Base-by-base conservation (phyloP, 1,139 yeast genomes). In the Pneumocystis canis region DNA sequence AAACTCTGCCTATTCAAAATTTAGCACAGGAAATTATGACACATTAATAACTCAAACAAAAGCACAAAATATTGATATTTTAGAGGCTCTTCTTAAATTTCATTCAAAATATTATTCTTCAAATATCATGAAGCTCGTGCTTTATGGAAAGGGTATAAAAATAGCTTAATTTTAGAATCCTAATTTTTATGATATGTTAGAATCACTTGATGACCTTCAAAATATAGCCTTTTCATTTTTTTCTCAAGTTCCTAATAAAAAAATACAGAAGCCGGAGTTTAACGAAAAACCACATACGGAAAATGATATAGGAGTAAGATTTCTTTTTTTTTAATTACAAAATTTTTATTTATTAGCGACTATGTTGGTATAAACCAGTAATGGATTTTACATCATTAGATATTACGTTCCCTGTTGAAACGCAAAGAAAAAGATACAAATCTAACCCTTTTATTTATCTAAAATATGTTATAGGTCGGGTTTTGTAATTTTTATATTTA, bases 61-160 rank as follows among this genome's bases (percentile, higher is more conserved):
- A 14, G 66, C 71, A 7, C 68, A 76, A 30, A 84, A 83, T 20
- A 65, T 80, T 37, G 83, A 86, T 70, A 89, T 85, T n/a, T 77
- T 94, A 64, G 85, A 83, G 56, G 81, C 82, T 66, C 78, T 86
- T 67, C 73, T 86, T 59, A 80, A 84, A 66, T 86, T 83, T 70
- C 81, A 86, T 72, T 69, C 73, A 9, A 70, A 76, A 58, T 79
- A 80, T 68, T 86, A 87, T 73, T 84, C 89, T 5, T 77, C 92
- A 31, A 85, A 89, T 70, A 74, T 89, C 66, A 92, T 92, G 98
- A 86, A 85, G 70, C 79, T 92, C 65, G 94, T 88, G 28, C 79
- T 92, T 5, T 75, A 90, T 62, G 20, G 31, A 9, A 25, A 11
- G 3, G 7, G 54, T 47, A 25, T 9, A 47, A 18, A 25, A 47